Conservation (phyloP, 768 basidiomycete species). For the Cystobasidiopsis lactophilus region DNA sequence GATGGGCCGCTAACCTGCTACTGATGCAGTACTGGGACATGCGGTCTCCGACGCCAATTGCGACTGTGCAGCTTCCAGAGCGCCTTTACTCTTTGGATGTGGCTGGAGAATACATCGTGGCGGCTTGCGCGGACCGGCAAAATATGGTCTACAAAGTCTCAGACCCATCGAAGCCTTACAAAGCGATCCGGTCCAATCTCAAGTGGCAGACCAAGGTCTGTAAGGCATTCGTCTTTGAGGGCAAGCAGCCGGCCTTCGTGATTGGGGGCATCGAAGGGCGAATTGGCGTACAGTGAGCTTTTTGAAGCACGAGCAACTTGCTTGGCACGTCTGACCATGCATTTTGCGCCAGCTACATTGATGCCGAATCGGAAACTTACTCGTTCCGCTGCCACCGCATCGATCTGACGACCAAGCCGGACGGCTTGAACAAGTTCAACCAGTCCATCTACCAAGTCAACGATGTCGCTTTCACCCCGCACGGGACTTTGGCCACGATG, state of each 20-base stretch:
- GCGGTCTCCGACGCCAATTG: conserved; percentile 49
- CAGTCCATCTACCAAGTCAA: conserved; percentile 62
- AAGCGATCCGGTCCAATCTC: conserved; percentile 56
- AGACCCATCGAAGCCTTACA: conserved; percentile 38
- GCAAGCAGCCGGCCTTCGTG: conserved; percentile 21
- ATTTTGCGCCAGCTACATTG: conserved; percentile 12
- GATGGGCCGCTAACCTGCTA: too few relatives aligned
- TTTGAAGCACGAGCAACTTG: too few relatives aligned
- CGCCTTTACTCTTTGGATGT: conserved; percentile 52
- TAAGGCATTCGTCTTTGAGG: conserved; percentile 24
- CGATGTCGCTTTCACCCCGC: conserved; percentile 63
- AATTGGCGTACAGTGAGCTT: conserved; percentile 84
- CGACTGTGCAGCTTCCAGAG: conserved; percentile 59
- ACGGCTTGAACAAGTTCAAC: conserved; percentile 35
- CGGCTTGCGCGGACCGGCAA: conserved; percentile 2
- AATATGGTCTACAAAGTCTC: not conserved
- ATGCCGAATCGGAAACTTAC: conserved; percentile 44
- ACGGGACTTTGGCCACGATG: conserved; percentile 71
- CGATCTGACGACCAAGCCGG: not conserved
- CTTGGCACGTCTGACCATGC: too few relatives aligned
- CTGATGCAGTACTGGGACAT: conserved; percentile 99
- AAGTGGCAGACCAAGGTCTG: conserved; percentile 77
- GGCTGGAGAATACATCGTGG: not conserved
- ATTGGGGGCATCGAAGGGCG: conserved; percentile 36
- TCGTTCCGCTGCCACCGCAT: conserved; percentile 32